phyloP scores from a whole-genome alignment of 345 rosid genomes.

The Rhodomyrtus tomentosa region DNA sequence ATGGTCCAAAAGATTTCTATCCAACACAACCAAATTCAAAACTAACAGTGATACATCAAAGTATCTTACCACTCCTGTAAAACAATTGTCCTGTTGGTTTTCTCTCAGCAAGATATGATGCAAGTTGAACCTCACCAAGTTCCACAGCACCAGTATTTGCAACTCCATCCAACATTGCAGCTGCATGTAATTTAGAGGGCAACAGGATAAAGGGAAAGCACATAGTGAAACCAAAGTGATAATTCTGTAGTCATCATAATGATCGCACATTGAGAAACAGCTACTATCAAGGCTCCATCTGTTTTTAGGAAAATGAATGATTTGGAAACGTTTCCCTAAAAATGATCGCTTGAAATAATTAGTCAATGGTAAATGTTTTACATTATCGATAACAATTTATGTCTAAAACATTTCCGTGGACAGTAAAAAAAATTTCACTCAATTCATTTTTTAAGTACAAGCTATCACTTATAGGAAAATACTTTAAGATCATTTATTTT shows the following conservation, averaged over 20 bases:
- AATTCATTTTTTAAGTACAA: too few relatives aligned
- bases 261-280: background rate
- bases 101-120: conserved; percentile 70
- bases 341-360: too few relatives aligned
- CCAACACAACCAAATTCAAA: background rate
- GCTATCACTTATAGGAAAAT: too few relatives aligned
- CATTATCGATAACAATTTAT: too few relatives aligned
- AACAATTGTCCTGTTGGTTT: conserved; percentile 60
- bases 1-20: background rate
- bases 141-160: conserved; percentile 72
- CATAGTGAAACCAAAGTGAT: background rate
- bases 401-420: too few relatives aligned
- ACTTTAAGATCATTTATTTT: too few relatives aligned
- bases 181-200: conserved; percentile 22
- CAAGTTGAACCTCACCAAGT: conserved; percentile 58
- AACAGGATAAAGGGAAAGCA: background rate
- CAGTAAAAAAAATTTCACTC: too few relatives aligned
- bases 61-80: conserved; percentile 59
- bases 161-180: conserved; percentile 60
- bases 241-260: background rate
- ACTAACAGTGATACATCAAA: background rate
- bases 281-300: background rate
- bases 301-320: too few relatives aligned
- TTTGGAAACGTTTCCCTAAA: too few relatives aligned
- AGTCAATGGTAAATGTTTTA: too few relatives aligned